These are phyloP conservation scores for Pichia rugopelliculosa DNA, from an alignment of 805 yeast genomes.

Conservation along the genomic window DNA sequence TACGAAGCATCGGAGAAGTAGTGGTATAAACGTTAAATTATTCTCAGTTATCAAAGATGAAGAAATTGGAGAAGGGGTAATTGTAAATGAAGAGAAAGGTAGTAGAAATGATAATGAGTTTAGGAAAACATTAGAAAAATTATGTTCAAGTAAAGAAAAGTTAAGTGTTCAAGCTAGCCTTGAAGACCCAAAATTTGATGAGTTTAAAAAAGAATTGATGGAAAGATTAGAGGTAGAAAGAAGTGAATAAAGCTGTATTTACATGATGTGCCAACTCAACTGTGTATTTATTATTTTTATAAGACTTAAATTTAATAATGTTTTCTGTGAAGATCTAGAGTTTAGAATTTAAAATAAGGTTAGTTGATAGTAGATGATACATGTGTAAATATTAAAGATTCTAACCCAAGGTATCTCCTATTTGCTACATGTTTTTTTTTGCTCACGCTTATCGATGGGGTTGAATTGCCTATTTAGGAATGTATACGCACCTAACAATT, in stretches of 20 bases:
- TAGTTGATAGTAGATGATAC: too few species aligned
- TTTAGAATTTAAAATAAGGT: too few species aligned
- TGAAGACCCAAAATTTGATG: conserved; percentile 5
- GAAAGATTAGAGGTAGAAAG: conserved; percentile 15
- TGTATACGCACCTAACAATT: too few species aligned
- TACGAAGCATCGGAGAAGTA: conserved; percentile 19
- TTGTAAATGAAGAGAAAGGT: background rate
- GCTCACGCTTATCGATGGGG: background rate
- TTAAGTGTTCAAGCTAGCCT: background rate
- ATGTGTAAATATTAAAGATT: too few species aligned
- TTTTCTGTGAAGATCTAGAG: too few species aligned
- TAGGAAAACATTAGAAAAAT: conserved; percentile 6
- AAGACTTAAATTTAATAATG: too few species aligned
- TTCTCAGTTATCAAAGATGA: conserved; percentile 16
- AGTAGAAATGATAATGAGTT: background rate
- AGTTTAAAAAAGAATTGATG: conserved; percentile 17
- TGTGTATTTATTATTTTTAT: too few species aligned
- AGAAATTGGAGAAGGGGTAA: background rate
- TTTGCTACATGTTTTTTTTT: too few species aligned
- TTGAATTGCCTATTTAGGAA: too few species aligned
- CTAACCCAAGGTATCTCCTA: too few species aligned
- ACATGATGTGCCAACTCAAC: too few species aligned
- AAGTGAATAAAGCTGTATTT: background rate
- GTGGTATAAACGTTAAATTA: conserved; percentile 26
- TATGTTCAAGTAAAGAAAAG: background rate